Evolutionary conservation across 768 basidiomycete genomes (phyloP).

Genomic region (Russula foetens): DNA sequence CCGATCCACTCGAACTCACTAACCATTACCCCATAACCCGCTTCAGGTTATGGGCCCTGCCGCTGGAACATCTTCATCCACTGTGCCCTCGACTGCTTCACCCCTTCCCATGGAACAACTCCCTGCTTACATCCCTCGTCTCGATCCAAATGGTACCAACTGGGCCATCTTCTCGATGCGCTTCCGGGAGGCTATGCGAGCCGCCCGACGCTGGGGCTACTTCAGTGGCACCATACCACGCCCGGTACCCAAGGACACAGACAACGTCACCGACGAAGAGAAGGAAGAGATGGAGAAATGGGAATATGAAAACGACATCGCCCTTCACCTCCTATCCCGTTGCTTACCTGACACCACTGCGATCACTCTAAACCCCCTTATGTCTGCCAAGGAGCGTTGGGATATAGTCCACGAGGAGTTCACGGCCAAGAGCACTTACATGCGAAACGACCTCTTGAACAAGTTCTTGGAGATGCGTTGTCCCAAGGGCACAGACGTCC

Average conservation of each 20-base stretch:
- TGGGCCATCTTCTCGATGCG: not conserved
- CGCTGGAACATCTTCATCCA: too few species aligned
- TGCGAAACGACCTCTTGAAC: not conserved
- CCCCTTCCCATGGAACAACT: too few species aligned
- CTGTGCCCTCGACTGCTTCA: too few species aligned
- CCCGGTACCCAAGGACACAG: not conserved
- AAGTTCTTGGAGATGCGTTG: not conserved
- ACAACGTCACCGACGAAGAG: not conserved
- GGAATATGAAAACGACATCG: not conserved
- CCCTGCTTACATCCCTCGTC: slow-evolving; percentile 42
- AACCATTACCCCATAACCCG: too few species aligned
- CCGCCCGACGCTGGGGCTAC: not conserved
- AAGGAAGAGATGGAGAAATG: not conserved
- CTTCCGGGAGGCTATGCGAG: not conserved
- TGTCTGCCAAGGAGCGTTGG: not conserved
- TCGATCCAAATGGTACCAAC: not conserved
- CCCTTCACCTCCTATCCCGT: not conserved
- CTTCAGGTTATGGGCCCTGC: too few species aligned
- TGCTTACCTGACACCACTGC: not conserved
- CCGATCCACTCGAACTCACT: too few species aligned
- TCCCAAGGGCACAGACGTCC: not conserved
- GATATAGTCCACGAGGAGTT: not conserved
- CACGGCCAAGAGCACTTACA: not conserved
- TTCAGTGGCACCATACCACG: not conserved
- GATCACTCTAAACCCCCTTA: not conserved